phyloP scores from a whole-genome alignment of 2,329 filamentous ascomycete genomes.

The Paecilomyces formosus region DNA sequence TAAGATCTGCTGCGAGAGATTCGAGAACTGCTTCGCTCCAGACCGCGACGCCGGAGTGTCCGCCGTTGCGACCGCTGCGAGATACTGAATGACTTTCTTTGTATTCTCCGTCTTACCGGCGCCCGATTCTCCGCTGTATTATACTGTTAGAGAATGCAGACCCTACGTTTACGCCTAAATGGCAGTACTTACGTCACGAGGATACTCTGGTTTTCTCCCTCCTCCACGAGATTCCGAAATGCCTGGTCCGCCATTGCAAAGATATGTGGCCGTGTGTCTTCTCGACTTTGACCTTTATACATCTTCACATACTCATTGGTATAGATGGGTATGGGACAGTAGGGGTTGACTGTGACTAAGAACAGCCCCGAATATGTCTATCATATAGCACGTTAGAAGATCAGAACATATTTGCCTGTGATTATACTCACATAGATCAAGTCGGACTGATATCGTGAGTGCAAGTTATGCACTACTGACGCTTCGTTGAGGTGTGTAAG shows the following conservation, averaged over 20 bases:
- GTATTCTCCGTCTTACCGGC: constrained; percentile 99
- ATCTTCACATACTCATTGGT: constrained; percentile 95
- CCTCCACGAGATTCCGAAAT: constrained; percentile 90
- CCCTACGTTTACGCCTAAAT: not conserved
- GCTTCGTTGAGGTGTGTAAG: constrained; percentile 96
- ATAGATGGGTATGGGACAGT: constrained; percentile 91
- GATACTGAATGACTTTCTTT: constrained; percentile 98
- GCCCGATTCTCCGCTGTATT: constrained; percentile 72
- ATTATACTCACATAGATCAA: constrained; percentile 65
- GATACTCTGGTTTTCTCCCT: constrained; percentile 94
- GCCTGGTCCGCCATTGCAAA: constrained; percentile 97
- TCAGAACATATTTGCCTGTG: not conserved
- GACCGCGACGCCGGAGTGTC: constrained; percentile 59
- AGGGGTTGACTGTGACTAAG: constrained; percentile 93
- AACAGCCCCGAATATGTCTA: constrained; percentile 95
- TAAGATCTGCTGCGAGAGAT: constrained; percentile 91
- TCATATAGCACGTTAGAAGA: not conserved
- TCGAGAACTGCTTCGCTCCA: constrained; percentile 64
- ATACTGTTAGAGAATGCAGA: not conserved
- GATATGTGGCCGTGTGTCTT: constrained; percentile 95
- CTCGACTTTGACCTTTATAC: constrained; percentile 85
- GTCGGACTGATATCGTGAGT: constrained; percentile 90
- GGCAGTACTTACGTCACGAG: constrained; percentile 63
- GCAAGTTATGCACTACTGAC: constrained; percentile 93
- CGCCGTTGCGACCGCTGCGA: constrained; percentile 84